Base-by-base conservation (phyloP, 257 asterid species). In the Primulina eburnea region DNA sequence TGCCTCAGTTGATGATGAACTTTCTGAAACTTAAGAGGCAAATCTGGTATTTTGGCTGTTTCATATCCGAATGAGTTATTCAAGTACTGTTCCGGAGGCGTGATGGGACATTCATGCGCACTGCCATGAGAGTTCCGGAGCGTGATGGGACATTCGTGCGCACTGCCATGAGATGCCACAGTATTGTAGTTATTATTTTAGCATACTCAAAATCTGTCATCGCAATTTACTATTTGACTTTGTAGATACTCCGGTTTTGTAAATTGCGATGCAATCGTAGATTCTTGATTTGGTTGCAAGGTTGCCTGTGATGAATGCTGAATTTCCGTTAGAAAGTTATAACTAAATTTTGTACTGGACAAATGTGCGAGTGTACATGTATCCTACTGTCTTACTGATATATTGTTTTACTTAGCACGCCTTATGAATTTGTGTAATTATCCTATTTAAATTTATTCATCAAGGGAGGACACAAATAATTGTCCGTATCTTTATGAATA, bases 211-310 rank as follows among this genome's bases (percentile, higher is more conserved):
- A 21, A 12, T 77, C 30, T 63, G 21, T 38, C 34, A 2, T 28
- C 53, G 77, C 77, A 64, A 64, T 73, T 69, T 63, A 73, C 55
- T 38, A 65, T 69, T 73, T n/a, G 78, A 64, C 73, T 64, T 67
- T 38, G 71, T 69, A 67, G 30, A 67, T 72, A 64, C 57, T 28
- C 67, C 38, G 55, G 64, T 40, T 63, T 43, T 34, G 70, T 73
- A 73, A 68, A 69, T 69, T 78, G 82, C 73, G 65, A 61, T 62
- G 59, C 67, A 72, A 72, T 26, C 53, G 47, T 59, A 58, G 72
- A 71, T 61, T 77, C 37, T 53, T 71, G 72, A 59, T 67, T 20
- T 57, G 5, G 53, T 71, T 47, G 32, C 65, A n/a, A 69, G 16
- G 74, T 77, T 64, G 81, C 78, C 81, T 77, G 20, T 50, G 21